Base-by-base conservation (phyloP, 345 rosid genomes). In the Odontarrhena argentea region DNA sequence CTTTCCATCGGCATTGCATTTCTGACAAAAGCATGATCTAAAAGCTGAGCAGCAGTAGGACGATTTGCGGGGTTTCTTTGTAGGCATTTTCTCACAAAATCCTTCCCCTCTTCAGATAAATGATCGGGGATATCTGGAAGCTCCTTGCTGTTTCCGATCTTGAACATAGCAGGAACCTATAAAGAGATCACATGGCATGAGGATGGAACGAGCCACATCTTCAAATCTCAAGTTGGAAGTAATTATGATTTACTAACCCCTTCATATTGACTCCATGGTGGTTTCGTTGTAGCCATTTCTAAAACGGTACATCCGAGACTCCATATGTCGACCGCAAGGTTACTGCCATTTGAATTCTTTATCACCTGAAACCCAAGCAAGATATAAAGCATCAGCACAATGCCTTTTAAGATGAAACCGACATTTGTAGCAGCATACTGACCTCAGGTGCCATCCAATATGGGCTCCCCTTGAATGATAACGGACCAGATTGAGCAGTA, bases 401-500 rank as follows among this genome's bases (percentile, higher is more conserved):
- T 41, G 73, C 61, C 46, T 59, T 58, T 32, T 7, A 60, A 32
- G 4, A 69, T 51, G 42, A 26, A 44, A 52, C 9, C 5, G 0
- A 44, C 0, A 9, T 30, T 53, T 22, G 22, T 59, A 69, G 32
- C 44, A 69, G 63, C 46, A 61, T 43, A 69, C 73, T 45, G 58
- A 84, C 96, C 92, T 88, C 96, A 44, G 96, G 96, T 70, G 96
- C 96, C 96, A 88, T 88, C 96, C 96, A 88, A 74, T 86, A 86
- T 25, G 96, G 96, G 77, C 96, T 88, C 69, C 96, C 96, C 75
- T 80, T 88, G 77, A 88, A 80, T 14, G 96, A 88, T 15, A 88
- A 73, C 3, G 87, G 90, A 64, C 88, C 87, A 42, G 92, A 88
- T 69, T 84, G 89, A 45, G 90, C 90, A 49, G 86, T 80, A n/a